Evolutionary conservation across 805 yeast genomes (phyloP), one percentile per base, ranked within the genome.

Genomic region (Schizosaccharomyces lindneri): DNA sequence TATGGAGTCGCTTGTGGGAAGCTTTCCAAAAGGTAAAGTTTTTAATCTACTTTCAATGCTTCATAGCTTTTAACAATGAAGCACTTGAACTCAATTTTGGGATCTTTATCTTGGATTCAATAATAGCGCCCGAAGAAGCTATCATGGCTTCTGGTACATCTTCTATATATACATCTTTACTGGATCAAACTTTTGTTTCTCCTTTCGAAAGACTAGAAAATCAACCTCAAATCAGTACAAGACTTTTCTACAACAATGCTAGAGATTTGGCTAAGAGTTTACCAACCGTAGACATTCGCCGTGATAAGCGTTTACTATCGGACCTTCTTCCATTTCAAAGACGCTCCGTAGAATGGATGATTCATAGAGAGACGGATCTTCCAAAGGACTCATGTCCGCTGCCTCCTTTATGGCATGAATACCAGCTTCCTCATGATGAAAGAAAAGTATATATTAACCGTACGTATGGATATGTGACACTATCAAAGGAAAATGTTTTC

Each of bases 221-320:
- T 15, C 13, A 24, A n/a, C 11, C 27, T 11, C 27, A n/a, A 9
- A 46, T 55, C 2, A 55, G n/a, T 41, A 31, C 59, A 6, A 27
- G 6, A 3, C 60, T 57, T 5, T 57, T 57, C 32, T 57, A 57
- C 43, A 48, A 57, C 11, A 32, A 27, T 57, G 39, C 60, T n/a
- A 19, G 48, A 21, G 11, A 41, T 9, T 15, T 41, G 27, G 43
- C 60, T 7, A 21, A 27, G 6, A 41, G 43, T 21, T 27, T 36
- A 31, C 43, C n/a, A 5, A 15, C 46, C 43, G 62, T 62, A 29
- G 64, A 63, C 39, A 41, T 51, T 43, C 39, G 55, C 5, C 62
- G 63, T 36, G 29, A 55, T 11, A 24, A 59, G 1, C 59, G 59
- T 29, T 51, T 64, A 6, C 17, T 21, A 9, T 39, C 61, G 36